Percentiles rank a stretch among this genome's conserved stretches.
These are phyloP conservation scores for Populus tremula DNA, from an alignment of 345 rosid genomes.

Conservation along the genomic window DNA sequence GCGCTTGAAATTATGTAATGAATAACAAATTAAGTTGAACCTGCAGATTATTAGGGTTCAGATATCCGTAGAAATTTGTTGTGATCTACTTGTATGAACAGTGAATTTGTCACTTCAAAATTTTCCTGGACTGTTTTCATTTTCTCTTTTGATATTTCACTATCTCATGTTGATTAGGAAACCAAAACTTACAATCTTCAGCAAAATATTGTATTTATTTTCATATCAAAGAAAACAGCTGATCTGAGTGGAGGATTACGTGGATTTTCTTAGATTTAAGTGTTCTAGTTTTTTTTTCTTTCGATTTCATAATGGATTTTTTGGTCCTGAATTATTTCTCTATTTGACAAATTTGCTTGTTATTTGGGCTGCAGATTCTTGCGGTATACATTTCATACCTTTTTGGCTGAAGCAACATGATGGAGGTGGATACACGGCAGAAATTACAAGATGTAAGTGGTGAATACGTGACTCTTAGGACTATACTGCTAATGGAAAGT, in stretches of 20 bases:
- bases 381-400: constrained; percentile 10
- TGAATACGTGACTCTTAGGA: neutral
- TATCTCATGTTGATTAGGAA: neutral
- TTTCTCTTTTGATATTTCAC: neutral
- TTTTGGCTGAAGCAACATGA: constrained; percentile 11
- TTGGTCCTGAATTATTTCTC: neutral
- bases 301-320: neutral
- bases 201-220: neutral
- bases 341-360: neutral
- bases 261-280: neutral
- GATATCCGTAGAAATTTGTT: neutral
- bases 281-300: neutral
- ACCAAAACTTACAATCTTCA: neutral
- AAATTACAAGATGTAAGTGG: constrained; percentile 29
- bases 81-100: neutral
- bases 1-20: neutral
- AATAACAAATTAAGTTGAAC: neutral
- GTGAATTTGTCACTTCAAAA: neutral
- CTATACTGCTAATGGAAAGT: neutral
- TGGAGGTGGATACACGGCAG: constrained; percentile 22
- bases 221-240: neutral
- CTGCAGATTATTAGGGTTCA: neutral
- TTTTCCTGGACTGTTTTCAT: neutral
- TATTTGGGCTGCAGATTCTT: constrained; percentile 11
- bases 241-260: neutral